Evolutionary conservation across 1,284 basidiomycete genomes (phyloP).

Genomic region (Calocybe gambosa): DNA sequence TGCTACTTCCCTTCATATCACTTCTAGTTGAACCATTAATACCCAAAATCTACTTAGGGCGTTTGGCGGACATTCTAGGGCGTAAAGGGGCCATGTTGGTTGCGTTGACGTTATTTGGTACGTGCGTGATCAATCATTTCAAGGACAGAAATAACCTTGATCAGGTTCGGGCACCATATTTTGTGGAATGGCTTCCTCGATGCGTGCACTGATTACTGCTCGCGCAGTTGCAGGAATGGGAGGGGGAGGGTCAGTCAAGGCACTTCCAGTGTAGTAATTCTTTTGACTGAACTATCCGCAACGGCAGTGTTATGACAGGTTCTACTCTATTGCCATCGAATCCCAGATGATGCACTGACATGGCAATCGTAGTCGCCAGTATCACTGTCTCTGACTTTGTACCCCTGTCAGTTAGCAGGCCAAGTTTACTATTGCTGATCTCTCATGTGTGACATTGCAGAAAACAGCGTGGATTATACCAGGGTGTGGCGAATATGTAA

Average conservation of each 20-base stretch:
- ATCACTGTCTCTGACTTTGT: constrained; percentile 76
- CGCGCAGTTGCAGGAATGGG: constrained; percentile 87
- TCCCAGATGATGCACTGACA: constrained; percentile 16
- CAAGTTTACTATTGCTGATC: not conserved
- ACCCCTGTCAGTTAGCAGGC: constrained; percentile 56
- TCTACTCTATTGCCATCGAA: constrained; percentile 18
- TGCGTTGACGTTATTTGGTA: constrained; percentile 76
- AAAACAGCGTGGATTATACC: constrained; percentile 81
- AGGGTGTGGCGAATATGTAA: constrained; percentile 88
- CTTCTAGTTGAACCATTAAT: constrained; percentile 15
- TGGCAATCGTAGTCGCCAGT: constrained; percentile 54
- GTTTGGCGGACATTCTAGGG: constrained; percentile 83
- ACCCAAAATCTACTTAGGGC: constrained; percentile 43
- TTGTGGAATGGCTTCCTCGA: constrained; percentile 79
- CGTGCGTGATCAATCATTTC: constrained; percentile 12
- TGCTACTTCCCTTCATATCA: constrained; percentile 20
- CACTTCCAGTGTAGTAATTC: constrained; percentile 14
- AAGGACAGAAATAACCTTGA: constrained; percentile 15
- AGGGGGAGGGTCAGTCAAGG: constrained; percentile 67
- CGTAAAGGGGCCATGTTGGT: constrained; percentile 81
- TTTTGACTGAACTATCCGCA: constrained; percentile 12
- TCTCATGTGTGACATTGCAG: constrained; percentile 32
- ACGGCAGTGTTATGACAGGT: constrained; percentile 75
- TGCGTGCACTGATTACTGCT: constrained; percentile 76
- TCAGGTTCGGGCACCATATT: constrained; percentile 74